Percentiles rank a stretch among this genome's conserved stretches.
Evolutionary conservation across 140 eudicot genomes (phyloP).

Genomic region (Bidens hawaiensis): DNA sequence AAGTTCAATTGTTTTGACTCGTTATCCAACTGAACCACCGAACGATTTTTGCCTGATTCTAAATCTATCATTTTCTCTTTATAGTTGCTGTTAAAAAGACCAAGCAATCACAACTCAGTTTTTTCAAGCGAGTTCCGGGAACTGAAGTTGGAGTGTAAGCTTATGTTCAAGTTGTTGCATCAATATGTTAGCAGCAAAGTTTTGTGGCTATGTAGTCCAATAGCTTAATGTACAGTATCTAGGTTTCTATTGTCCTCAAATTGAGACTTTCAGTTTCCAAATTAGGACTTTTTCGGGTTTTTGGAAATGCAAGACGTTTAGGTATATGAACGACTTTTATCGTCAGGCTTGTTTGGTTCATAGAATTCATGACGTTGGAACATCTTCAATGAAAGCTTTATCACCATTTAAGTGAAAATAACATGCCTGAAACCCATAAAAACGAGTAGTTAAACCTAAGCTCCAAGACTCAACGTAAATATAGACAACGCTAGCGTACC

Average conservation of each 20-base stretch:
- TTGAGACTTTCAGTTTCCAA: neutral
- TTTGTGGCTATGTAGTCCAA: neutral
- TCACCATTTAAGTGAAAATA: no score
- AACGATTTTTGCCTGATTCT: no score
- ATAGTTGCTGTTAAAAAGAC: constrained; percentile 43
- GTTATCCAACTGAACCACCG: no score
- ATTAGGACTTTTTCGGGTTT: neutral
- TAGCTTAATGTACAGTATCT: neutral
- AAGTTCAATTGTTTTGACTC: no score
- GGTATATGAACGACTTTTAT: no score
- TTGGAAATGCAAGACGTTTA: constrained; percentile 2
- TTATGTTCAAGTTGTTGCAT: constrained; percentile 9
- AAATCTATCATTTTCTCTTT: neutral
- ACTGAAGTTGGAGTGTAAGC: constrained; percentile 28
- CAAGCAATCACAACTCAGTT: constrained; percentile 56
- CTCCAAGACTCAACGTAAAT: no score
- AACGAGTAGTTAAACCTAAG: no score
- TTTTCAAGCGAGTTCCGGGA: constrained; percentile 34
- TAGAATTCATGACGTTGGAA: no score
- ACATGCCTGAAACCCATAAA: no score
- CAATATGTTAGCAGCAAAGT: neutral
- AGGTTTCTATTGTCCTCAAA: neutral
- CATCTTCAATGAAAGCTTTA: no score
- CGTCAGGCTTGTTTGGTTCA: no score
- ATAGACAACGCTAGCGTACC: no score